Evolutionary conservation across 805 yeast genomes (phyloP).

Genomic region (Ogataea haglerorum): DNA sequence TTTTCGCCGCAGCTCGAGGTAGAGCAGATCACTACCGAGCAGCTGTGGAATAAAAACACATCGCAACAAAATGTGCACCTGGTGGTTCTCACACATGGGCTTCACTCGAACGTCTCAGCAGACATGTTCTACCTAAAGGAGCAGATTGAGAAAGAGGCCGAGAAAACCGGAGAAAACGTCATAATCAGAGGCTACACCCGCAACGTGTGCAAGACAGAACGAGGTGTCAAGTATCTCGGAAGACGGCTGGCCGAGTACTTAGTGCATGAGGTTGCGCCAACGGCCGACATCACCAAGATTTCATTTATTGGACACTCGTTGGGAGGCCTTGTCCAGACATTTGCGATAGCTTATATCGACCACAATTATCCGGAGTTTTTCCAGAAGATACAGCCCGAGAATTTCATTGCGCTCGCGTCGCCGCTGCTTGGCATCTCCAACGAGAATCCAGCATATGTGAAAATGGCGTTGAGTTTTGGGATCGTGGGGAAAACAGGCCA

Average conservation of each 20-base stretch:
- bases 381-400: slow-evolving; percentile 60
- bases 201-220: slow-evolving; percentile 83
- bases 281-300: slow-evolving; percentile 52
- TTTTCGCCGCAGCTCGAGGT: slow-evolving; percentile 41
- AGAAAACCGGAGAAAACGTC: slow-evolving; percentile 54
- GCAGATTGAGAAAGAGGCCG: slow-evolving; percentile 51
- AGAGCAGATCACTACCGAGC: slow-evolving; percentile 54
- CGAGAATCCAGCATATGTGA: slow-evolving; percentile 84
- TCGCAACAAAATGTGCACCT: slow-evolving; percentile 66
- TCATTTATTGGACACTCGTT: slow-evolving; percentile 92
- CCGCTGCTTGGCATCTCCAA: slow-evolving; percentile 85
- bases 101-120: slow-evolving; percentile 84
- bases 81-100: slow-evolving; percentile 85
- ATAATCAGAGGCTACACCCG: slow-evolving; percentile 80
- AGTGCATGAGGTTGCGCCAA: slow-evolving; percentile 43
- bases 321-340: slow-evolving; percentile 90
- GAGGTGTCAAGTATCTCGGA: slow-evolving; percentile 84
- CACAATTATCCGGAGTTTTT: slow-evolving; percentile 71
- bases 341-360: slow-evolving; percentile 79
- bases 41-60: slow-evolving; percentile 74
- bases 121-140: slow-evolving; percentile 90
- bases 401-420: slow-evolving; percentile 80
- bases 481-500: slow-evolving; percentile 91
- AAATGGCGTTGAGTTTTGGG: slow-evolving; percentile 81
- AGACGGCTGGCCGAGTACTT: slow-evolving; percentile 73